Evolutionary conservation across 805 yeast genomes (phyloP), one percentile per base, ranked within the genome.

Genomic region (Kodamaea kaohsiungensis): DNA sequence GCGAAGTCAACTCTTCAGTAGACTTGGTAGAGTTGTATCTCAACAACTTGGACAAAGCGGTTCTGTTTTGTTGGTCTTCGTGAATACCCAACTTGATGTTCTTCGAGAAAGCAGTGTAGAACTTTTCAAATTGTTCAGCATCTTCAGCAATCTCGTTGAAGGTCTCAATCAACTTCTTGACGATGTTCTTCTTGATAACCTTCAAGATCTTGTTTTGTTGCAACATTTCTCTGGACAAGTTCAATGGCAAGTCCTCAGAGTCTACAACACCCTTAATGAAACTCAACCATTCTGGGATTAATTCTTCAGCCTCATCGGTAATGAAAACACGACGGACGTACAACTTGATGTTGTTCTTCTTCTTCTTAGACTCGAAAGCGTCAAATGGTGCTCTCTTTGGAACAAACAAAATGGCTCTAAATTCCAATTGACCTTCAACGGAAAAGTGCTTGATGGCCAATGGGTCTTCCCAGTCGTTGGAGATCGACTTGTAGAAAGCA

Each of bases 401-500:
- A 79, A 95, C 85, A 72, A 91, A 95, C 69, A 95, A 82, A 71
- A 95, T 95, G 61, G 99, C 98, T 82, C 88, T 92, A 87, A 95
- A 95, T 83, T 95, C 99, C 69, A 95, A 86, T 84, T 95, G 99
- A 84, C 99, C 99, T 83, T 95, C 99, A 71, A 95, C 99, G 51
- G 97, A 90, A 85, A 95, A 95, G 82, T 95, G 99, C 86, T 95
- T 95, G 65, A 95, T 98, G 64, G 98, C 98, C 74, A 95, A 86
- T 79, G 97, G 99, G 75, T 95, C 99, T 83, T 95, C 99, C 99
- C 99, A 95, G 80, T 95, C 99, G 80, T 95, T 95, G 54, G 99
- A 92, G 71, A 95, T 95, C 50, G 98, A 91, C 84, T 95, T 95
- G 89, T 95, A 95, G 89, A 95, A 95, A 56, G 98, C 96, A 70